Percentiles rank a stretch among this genome's conserved stretches.
phyloP scores from a whole-genome alignment of 768 basidiomycete species.

The Amanita molliuscula region DNA sequence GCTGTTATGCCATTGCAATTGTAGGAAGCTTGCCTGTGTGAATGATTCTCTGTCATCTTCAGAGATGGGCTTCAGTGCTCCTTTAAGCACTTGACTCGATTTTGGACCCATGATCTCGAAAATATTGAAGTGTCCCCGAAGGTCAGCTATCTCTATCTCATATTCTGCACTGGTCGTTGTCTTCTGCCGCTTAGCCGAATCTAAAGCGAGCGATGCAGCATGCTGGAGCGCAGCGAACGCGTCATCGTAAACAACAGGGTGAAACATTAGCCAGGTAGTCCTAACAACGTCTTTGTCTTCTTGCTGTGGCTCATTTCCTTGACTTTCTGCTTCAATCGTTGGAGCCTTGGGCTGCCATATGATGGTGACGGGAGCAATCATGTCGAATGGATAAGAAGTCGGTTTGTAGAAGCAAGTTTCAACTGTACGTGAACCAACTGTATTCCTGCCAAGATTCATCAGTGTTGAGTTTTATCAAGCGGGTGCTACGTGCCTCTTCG shows the following conservation, averaged over 20 bases:
- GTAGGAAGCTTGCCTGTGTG: slow-evolving; percentile 32
- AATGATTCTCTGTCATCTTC: slow-evolving; percentile 46
- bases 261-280: slow-evolving; percentile 65
- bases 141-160: slow-evolving; percentile 58
- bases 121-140: slow-evolving; percentile 60
- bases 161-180: slow-evolving; percentile 14
- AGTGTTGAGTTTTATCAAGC: neutral
- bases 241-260: slow-evolving; percentile 61
- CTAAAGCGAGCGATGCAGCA: slow-evolving; percentile 41
- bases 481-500: slow-evolving; percentile 38
- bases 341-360: slow-evolving; percentile 51
- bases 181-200: slow-evolving; percentile 18
- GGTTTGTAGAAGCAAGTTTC: slow-evolving; percentile 61
- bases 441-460: slow-evolving; percentile 32
- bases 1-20: neutral
- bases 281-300: slow-evolving; percentile 17
- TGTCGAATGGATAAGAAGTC: slow-evolving; percentile 51
- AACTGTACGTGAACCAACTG: slow-evolving; percentile 53
- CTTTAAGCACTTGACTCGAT: slow-evolving; percentile 63
- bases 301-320: slow-evolving; percentile 20
- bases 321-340: slow-evolving; percentile 1
- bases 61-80: slow-evolving; percentile 41
- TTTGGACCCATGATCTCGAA: slow-evolving; percentile 91
- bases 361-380: slow-evolving; percentile 63
- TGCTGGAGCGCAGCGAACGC: slow-evolving; percentile 41